phyloP scores from a whole-genome alignment of 371 early-diverging fungal species.

The Haplosporangium sp. region DNA sequence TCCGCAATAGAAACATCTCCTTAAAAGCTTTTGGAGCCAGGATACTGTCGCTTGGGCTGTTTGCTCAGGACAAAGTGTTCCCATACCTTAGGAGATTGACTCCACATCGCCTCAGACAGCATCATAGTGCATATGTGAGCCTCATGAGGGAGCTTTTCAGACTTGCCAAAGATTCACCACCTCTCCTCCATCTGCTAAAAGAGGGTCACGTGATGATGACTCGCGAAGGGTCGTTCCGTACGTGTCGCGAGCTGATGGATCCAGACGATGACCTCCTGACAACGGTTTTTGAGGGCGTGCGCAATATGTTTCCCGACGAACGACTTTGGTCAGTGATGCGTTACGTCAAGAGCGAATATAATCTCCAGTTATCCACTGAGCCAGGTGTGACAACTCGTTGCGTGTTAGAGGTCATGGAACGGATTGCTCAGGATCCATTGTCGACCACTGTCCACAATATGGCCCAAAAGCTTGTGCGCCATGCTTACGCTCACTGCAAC shows the following conservation, averaged over 20 bases:
- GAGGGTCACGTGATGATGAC: constrained; percentile 2
- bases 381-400: background rate
- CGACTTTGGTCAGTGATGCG: background rate
- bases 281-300: background rate
- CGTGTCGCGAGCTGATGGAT: background rate
- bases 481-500: constrained; percentile 5
- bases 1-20: no score
- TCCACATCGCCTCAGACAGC: no score
- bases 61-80: no score
- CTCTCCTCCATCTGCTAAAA: no score
- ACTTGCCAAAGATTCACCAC: background rate
- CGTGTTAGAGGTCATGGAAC: background rate
- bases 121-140: no score
- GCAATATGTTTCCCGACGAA: background rate
- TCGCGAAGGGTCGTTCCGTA: constrained; percentile 5
- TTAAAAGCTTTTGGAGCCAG: no score
- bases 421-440: background rate
- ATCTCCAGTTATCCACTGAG: background rate
- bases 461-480: background rate
- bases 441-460: no score
- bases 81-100: no score
- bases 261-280: background rate
- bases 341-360: no score
- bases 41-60: no score
- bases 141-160: no score